Percentiles rank a stretch among this genome's conserved stretches.
These are phyloP conservation scores for Thermochaetoides dissita DNA, from an alignment of 2,329 filamentous ascomycete species.

Conservation along the genomic window DNA sequence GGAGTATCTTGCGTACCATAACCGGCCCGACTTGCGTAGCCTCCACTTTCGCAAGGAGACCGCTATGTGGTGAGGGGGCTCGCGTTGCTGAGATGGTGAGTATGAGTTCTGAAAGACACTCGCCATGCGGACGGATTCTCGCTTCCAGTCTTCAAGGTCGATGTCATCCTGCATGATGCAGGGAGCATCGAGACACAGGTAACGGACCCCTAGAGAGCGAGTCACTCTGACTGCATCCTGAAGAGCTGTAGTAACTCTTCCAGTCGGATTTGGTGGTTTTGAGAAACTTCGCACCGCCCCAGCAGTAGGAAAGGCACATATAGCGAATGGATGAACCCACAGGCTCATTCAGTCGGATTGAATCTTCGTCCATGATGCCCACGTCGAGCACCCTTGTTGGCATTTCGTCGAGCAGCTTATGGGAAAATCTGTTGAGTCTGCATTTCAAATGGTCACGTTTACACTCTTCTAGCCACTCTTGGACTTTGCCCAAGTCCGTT, in stretches of 20 bases:
- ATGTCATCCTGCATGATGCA: background rate
- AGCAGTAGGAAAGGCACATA: background rate
- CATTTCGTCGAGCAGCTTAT: too few species aligned
- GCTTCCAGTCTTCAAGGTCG: background rate
- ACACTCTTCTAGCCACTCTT: too few species aligned
- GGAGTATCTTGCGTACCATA: too few species aligned
- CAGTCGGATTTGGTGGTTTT: background rate
- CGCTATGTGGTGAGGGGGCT: too few species aligned
- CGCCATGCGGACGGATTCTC: background rate
- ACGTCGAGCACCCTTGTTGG: too few species aligned
- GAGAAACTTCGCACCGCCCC: background rate
- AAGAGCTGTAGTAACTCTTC: background rate
- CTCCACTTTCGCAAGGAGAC: background rate
- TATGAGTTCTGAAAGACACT: background rate
- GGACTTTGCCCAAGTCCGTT: too few species aligned
- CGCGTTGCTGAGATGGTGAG: background rate
- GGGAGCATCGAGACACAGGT: background rate
- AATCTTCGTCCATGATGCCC: too few species aligned
- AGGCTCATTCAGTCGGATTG: too few species aligned
- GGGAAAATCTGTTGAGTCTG: too few species aligned
- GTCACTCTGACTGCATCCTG: background rate
- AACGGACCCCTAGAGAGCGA: background rate
- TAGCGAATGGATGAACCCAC: too few species aligned
- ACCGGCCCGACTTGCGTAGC: background rate
- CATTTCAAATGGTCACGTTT: too few species aligned